Base-by-base conservation (phyloP, 768 basidiomycete genomes). In the Leccinum disarticulatum region DNA sequence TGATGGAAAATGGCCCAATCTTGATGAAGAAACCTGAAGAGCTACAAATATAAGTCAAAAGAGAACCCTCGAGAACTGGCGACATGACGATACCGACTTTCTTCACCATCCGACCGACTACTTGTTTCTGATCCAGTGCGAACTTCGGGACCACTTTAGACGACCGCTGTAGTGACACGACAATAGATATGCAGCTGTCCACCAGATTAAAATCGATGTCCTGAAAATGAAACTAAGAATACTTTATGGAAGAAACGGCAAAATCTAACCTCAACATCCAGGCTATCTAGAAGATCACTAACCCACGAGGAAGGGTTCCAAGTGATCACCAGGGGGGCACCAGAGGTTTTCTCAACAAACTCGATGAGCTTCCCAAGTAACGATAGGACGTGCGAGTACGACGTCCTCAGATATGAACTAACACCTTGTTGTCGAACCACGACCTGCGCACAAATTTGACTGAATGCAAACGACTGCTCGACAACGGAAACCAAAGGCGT, bases 271-370 rank as follows among this genome's bases (percentile, higher is more conserved):
- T 87, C 83, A 55, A 81, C 73, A 55, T 85, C 78, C 46, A 93
- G 70, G 35, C 74, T 79, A 11, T 77, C 66, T 6, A 93, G 75
- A 50, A 91, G 63, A 7, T 71, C 70, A 2, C 77, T 65, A 6
- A 90, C 72, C 94, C 94, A 97, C 28, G 73, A 67, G 0, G 73
- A 67, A 5, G 91, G 85, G 48, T 85, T 70, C 91, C 91, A 93
- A 1, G 72, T 55, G 5, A 88, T 58, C 17, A 57, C 57, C 5
- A 77, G 65, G 1, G 79, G 61, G 3, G 70, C 63, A 3, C 77
- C 73, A 17, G 64, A 64, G 49, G 64, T 63, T 33, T 61, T 64
- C 35, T 76, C 75, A 35, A 83, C 68, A 60, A 81, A 74, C 35
- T 75, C 74, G 36, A 83, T 70, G 31, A 91, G 75, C 19, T 74